Conservation (phyloP, 2,329 filamentous ascomycete genomes). For the Fusarium goolgardi region DNA sequence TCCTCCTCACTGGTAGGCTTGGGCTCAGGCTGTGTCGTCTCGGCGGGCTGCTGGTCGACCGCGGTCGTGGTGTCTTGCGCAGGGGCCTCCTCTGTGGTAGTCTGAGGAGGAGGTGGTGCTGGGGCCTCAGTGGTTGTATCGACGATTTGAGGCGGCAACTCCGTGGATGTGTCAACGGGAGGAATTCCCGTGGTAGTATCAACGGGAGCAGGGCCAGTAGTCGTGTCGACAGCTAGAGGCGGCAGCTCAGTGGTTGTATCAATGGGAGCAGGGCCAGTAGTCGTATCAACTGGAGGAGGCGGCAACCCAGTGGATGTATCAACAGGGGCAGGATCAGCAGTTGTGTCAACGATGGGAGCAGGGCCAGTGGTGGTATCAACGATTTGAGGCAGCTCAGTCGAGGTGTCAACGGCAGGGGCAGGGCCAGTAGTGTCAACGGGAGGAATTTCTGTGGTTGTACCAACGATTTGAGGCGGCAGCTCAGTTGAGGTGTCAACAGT, state of each 20-base stretch:
- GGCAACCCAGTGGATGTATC: not conserved
- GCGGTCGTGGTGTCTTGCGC: not conserved
- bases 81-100: not conserved
- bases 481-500: not conserved
- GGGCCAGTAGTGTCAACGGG: too few relatives aligned
- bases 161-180: not conserved
- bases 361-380: not conserved
- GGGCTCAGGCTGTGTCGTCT: not conserved
- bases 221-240: not conserved
- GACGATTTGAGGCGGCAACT: not conserved
- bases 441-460: not conserved
- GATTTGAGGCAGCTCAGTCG: too few relatives aligned
- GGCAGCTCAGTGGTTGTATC: not conserved
- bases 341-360: not conserved
- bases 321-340: not conserved
- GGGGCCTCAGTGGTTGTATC: not conserved
- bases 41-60: not conserved
- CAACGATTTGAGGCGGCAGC: too few relatives aligned
- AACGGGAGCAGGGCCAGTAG: not conserved
- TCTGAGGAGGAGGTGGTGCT: not conserved
- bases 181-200: conserved; percentile 1
- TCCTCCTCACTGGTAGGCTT: not conserved
- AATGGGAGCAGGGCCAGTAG: too few relatives aligned
- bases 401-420: too few relatives aligned
- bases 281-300: too few relatives aligned